Percentiles rank a stretch among this genome's conserved stretches.
Evolutionary conservation across 1,139 yeast genomes (phyloP).

Genomic region (Nakaseomyces kungkrabaensis): DNA sequence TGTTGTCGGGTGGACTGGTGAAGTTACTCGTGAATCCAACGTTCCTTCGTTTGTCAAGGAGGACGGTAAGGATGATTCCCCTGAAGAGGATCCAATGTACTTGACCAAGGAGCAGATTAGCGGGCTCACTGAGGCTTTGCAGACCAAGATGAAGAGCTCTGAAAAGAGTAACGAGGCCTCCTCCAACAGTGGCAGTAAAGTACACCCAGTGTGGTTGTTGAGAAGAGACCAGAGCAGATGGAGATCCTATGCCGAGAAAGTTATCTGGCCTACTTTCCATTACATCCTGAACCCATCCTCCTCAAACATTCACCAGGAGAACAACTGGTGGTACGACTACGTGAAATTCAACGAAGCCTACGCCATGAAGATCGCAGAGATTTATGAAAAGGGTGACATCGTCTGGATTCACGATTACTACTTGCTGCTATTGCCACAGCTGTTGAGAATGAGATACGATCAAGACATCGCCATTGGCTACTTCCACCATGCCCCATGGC

Average conservation of each 20-base stretch:
- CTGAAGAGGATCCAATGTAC: slow-evolving; percentile 51
- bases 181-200: slow-evolving; percentile 30
- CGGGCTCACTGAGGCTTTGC: slow-evolving; percentile 21
- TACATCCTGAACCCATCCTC: slow-evolving; percentile 65
- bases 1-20: slow-evolving; percentile 94
- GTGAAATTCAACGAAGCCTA: slow-evolving; percentile 85
- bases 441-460: slow-evolving; percentile 72
- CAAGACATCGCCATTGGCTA: slow-evolving; percentile 67
- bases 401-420: slow-evolving; percentile 96
- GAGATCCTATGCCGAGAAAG: slow-evolving; percentile 83
- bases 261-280: slow-evolving; percentile 91
- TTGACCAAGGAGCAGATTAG: slow-evolving; percentile 47
- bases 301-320: slow-evolving; percentile 61
- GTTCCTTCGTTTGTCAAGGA: slow-evolving; percentile 6
- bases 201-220: slow-evolving; percentile 82
- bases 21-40: slow-evolving; percentile 32
- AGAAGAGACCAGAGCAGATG: slow-evolving; percentile 63
- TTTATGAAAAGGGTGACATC: slow-evolving; percentile 82
- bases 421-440: slow-evolving; percentile 71
- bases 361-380: slow-evolving; percentile 60
- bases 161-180: slow-evolving; percentile 36
- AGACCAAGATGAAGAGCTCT: slow-evolving; percentile 8
- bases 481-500: slow-evolving; percentile 85
- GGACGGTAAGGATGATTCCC: slow-evolving; percentile 12
- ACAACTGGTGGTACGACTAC: slow-evolving; percentile 84